phyloP scores from a whole-genome alignment of 371 early-diverging fungal genomes.

The Mortierella sp. region DNA sequence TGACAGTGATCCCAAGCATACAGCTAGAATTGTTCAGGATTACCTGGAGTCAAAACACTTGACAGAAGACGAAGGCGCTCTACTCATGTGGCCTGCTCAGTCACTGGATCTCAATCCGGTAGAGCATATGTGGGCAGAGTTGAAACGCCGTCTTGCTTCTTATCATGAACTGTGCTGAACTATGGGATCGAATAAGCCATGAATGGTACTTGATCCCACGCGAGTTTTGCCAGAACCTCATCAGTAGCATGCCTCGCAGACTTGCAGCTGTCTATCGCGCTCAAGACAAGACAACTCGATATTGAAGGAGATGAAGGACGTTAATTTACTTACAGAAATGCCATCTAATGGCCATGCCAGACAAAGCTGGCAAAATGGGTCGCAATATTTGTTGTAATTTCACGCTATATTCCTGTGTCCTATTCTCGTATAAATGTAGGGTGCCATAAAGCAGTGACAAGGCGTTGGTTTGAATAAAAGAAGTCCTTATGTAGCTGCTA shows the following conservation, averaged over 20 bases:
- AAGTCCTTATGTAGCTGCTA: no score
- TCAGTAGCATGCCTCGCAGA: not conserved
- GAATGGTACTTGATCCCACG: not conserved
- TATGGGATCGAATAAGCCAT: not conserved
- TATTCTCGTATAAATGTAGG: no score
- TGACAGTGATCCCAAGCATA: constrained; percentile 29
- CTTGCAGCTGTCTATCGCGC: not conserved
- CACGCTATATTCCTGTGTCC: no score
- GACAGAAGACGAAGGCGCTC: not conserved
- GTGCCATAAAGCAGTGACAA: no score
- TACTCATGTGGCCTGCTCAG: not conserved
- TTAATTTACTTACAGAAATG: no score
- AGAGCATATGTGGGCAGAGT: not conserved
- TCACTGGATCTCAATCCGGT: not conserved
- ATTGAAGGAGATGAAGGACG: not conserved
- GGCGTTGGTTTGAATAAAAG: no score
- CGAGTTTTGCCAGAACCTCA: constrained; percentile 1
- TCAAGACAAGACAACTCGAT: not conserved
- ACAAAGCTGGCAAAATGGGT: no score
- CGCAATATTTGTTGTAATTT: no score
- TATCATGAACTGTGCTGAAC: not conserved
- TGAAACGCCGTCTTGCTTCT: not conserved
- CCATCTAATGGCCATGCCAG: no score
- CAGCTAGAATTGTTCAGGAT: constrained; percentile 1
- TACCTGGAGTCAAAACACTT: not conserved